Evolutionary conservation across 148 eudicot species (phyloP), one percentile per base, ranked within the genome.

Genomic region (Salicornia ramosissima): DNA sequence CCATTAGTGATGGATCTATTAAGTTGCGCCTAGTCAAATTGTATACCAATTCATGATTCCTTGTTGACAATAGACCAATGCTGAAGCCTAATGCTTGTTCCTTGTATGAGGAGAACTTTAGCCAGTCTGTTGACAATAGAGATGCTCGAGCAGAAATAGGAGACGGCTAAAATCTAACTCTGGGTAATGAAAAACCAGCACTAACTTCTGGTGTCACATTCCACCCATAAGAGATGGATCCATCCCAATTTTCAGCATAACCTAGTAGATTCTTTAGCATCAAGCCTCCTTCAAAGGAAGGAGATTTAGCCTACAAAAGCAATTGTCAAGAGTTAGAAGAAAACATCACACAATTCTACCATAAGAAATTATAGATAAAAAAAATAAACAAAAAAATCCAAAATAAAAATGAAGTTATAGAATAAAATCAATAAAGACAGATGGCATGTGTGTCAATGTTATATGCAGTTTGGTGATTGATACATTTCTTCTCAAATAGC

Each of bases 81-180:
- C 96, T 86, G 4, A 85, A 59, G 43, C 94, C 91, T 42, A 83
- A 52, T 11, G 80, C 74, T 73, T 76, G 85, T 68, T 90, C 91
- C 74, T 86, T 88, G 74, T 83, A 88, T 22, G 98, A 90, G 70
- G 98, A 88, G 54, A 86, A 82, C 73, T 84, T 83, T 64, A 85
- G 71, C 98, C 96, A 90, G 73, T 92, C 98, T 85, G 86, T 88
- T 60, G 96, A 92, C 63, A 86, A 86, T 62, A 92, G 64, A 57
- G 86, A 90, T 55, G 77, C 83, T 67, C 98, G 87, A 69, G 94
- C 91, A 54, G 72, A 71, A 67, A 92, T 66, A 43, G 98, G 98
- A 66, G 85, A 76, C 30, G 71, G 45, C 72, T 84, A 70, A 56
- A 74, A 22, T 67, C 74, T 80, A 66, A 82, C 74, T 77, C 88